Base-by-base conservation (phyloP, 164 flowering plant genomes). In the Magnolia changhungtana region DNA sequence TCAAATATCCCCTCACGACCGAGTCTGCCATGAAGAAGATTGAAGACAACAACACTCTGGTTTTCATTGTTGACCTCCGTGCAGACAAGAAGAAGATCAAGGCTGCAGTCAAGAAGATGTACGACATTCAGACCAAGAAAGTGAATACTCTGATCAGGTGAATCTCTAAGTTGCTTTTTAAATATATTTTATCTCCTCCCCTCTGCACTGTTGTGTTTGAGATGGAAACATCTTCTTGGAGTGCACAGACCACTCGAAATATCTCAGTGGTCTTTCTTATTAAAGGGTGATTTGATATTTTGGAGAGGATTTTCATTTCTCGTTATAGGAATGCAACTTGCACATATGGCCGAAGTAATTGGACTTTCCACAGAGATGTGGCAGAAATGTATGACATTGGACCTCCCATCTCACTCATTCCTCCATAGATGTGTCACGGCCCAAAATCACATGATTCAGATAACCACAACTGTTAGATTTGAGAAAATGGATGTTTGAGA, bases 1-100 rank as follows among this genome's bases (percentile, higher is more conserved):
- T 90, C 45, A 89, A 90, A 63, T 87, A 82, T 76, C 92, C 94
- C 0, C 81, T 89, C 8, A 89, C 91, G 0, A 90, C 92, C 8
- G 92, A 90, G 76, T 87, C 91, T 69, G 91, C 93, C 29, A 90
- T 89, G 93, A 90, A 90, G 84, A 89, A 90, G 83, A 90, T 90
- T 65, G 93, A 89, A 78, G 93, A 90, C 79, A 90, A 90, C 82
- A 90, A 90, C 75, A 90, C 93, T n/a, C 76, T 90, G 73, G 91
- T 90, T 51, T 90, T 90, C 84, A 89, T 90, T 81, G 93, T 90
- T 79, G 93, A 90, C 85, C 82, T 90, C 61, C 87, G 88, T 27
- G 89, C 93, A 21, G 87, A 88, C 82, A 90, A 90, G 88, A 90
- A 87, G 77, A 89, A 86, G 87, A 88, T 88, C 66, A 88, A 89